Conservation (phyloP, 192 early-diverging fungal genomes). For the Coemansia sp. region DNA sequence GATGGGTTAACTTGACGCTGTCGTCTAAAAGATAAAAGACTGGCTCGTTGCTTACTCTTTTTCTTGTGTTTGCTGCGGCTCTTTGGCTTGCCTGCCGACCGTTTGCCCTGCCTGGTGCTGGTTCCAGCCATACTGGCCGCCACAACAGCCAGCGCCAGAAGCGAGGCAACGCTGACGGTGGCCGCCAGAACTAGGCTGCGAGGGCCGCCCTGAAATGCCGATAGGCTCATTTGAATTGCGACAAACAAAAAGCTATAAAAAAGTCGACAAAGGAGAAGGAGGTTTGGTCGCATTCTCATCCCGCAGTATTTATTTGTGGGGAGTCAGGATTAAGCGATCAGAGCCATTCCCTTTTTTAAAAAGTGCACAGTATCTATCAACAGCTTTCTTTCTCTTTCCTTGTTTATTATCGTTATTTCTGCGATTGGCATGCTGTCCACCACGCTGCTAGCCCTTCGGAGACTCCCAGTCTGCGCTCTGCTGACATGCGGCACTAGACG, state of each 20-base stretch:
- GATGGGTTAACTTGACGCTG: no score
- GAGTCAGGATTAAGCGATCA: no score
- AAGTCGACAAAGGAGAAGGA: no score
- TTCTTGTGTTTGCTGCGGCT: conserved; percentile 5
- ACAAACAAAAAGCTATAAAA: not conserved
- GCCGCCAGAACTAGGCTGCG: conserved; percentile 34
- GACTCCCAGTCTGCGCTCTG: not conserved
- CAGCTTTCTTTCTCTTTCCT: not conserved
- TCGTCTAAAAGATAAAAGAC: no score
- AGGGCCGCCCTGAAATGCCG: conserved; percentile 6
- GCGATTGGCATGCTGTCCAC: not conserved
- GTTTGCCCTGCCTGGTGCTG: not conserved
- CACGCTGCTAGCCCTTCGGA: not conserved
- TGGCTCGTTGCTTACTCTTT: conserved; percentile 3
- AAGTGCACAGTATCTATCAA: no score
- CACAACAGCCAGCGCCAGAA: conserved; percentile 29
- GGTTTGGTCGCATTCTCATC: no score
- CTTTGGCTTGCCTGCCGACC: conserved; percentile 5
- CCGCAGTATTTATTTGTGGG: no score
- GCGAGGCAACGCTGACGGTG: conserved; percentile 36
- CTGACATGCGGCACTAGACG: not conserved
- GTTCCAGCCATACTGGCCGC: conserved; percentile 8
- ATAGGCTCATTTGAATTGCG: not conserved
- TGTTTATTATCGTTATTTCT: not conserved
- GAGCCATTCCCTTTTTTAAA: no score